Evolutionary conservation across 306 rosid genomes (phyloP).

Genomic region (Inga oerstediana): DNA sequence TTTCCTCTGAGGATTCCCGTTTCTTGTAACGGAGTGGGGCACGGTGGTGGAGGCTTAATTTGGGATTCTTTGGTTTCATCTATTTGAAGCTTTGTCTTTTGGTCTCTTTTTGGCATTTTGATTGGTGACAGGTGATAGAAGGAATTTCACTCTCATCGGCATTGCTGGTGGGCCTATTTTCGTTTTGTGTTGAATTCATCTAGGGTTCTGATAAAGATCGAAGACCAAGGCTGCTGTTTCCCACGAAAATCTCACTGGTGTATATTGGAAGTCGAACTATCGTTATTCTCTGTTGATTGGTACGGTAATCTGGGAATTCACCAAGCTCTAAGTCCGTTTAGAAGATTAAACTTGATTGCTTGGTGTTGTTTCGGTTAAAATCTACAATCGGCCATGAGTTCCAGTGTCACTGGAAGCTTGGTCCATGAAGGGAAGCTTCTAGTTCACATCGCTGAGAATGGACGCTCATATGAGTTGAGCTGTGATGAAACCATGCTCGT

Average conservation of each 20-base stretch:
- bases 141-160: slow-evolving; percentile 30
- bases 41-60: slow-evolving; percentile 29
- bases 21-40: slow-evolving; percentile 16
- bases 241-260: slow-evolving; percentile 28
- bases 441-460: slow-evolving; percentile 93
- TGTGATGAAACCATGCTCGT: slow-evolving; percentile 73
- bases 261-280: slow-evolving; percentile 25
- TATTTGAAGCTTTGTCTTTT: slow-evolving; percentile 2
- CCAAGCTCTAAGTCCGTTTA: slow-evolving; percentile 21
- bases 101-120: slow-evolving; percentile 36
- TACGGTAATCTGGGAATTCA: slow-evolving; percentile 26
- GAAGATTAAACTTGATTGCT: slow-evolving; percentile 30
- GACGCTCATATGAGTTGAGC: slow-evolving; percentile 71
- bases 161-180: slow-evolving; percentile 33
- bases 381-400: slow-evolving; percentile 54
- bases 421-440: slow-evolving; percentile 65
- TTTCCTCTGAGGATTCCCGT: slow-evolving; percentile 5
- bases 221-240: slow-evolving; percentile 38
- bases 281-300: slow-evolving; percentile 14
- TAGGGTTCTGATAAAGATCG: slow-evolving; percentile 48
- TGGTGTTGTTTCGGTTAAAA: slow-evolving; percentile 36
- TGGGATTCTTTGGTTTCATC: slow-evolving; percentile 13
- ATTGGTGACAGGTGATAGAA: slow-evolving; percentile 27
- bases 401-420: slow-evolving; percentile 49
- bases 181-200: slow-evolving; percentile 28